Evolutionary conservation across 192 early-diverging fungal genomes (phyloP).

Genomic region (Coemansia sp.): DNA sequence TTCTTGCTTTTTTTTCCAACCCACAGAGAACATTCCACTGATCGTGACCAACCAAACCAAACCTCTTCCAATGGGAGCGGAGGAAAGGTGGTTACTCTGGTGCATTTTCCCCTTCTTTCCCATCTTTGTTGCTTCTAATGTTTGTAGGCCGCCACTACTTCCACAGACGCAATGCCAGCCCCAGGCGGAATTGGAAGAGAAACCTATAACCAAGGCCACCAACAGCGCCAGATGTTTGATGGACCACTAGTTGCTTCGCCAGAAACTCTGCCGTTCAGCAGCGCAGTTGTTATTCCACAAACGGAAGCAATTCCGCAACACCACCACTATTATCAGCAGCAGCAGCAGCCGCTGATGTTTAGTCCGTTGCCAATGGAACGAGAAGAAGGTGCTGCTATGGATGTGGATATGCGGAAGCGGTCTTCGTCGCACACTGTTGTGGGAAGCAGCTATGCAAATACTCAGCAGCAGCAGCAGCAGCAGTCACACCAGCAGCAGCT

Average conservation of each 20-base stretch:
- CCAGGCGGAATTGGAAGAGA: background rate
- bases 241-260: constrained; percentile 1
- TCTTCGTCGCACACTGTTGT: constrained; percentile 34
- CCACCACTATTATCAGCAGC: background rate
- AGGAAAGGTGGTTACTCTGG: no score
- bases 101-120: no score
- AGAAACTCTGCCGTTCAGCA: background rate
- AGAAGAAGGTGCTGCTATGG: background rate
- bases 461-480: constrained; percentile 5
- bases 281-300: background rate
- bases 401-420: constrained; percentile 29
- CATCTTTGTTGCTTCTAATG: background rate
- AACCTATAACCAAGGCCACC: background rate
- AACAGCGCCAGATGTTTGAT: background rate
- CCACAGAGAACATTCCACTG: background rate
- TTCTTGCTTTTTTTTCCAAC: background rate
- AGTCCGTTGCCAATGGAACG: background rate
- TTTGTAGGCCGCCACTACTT: background rate
- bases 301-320: background rate
- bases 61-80: no score
- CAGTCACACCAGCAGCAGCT: background rate
- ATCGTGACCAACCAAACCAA: background rate
- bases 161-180: background rate
- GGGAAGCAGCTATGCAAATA: constrained; percentile 6
- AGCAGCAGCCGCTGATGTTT: background rate